Conservation (phyloP, 1,284 basidiomycete genomes). For the Apiotrichum domesticum region DNA sequence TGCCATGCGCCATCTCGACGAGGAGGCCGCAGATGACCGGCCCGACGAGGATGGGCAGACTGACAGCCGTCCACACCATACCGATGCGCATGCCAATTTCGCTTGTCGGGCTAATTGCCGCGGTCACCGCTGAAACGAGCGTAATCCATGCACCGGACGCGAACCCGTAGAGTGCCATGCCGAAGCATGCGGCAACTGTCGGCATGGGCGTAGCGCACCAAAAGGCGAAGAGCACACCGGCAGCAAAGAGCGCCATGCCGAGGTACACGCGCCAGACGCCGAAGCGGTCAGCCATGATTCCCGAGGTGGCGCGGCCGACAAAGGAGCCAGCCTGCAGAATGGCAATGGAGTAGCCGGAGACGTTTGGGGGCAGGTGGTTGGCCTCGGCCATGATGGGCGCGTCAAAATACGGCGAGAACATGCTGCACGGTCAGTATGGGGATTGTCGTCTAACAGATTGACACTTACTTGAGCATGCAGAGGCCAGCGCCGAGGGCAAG, state of each 20-base stretch:
- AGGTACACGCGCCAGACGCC: constrained; percentile 23
- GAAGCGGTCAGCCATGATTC: constrained; percentile 19
- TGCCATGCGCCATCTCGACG: too few relatives aligned
- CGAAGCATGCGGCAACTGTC: constrained; percentile 2
- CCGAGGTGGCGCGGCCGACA: constrained; percentile 19
- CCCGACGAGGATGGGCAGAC: constrained; percentile 31
- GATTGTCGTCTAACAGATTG: neutral
- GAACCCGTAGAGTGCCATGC: constrained; percentile 34
- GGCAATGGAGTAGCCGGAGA: constrained; percentile 17
- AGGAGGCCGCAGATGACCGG: constrained; percentile 30
- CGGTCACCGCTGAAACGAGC: constrained; percentile 36
- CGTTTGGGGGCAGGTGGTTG: constrained; percentile 5
- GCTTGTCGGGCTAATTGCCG: constrained; percentile 30
- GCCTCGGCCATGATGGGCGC: constrained; percentile 11
- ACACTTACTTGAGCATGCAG: constrained; percentile 26
- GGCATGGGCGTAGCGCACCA: constrained; percentile 12
- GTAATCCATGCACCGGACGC: constrained; percentile 38
- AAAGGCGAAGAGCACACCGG: constrained; percentile 17
- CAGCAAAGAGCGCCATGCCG: constrained; percentile 10
- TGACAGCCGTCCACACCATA: constrained; percentile 36
- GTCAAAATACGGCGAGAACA: constrained; percentile 23
- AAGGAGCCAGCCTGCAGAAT: constrained; percentile 24
- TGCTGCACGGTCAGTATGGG: neutral
- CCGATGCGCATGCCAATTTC: constrained; percentile 42
- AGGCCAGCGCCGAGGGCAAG: constrained; percentile 29